phyloP scores from a whole-genome alignment of 208 protist genomes.

The Crithidia expoeki region DNA sequence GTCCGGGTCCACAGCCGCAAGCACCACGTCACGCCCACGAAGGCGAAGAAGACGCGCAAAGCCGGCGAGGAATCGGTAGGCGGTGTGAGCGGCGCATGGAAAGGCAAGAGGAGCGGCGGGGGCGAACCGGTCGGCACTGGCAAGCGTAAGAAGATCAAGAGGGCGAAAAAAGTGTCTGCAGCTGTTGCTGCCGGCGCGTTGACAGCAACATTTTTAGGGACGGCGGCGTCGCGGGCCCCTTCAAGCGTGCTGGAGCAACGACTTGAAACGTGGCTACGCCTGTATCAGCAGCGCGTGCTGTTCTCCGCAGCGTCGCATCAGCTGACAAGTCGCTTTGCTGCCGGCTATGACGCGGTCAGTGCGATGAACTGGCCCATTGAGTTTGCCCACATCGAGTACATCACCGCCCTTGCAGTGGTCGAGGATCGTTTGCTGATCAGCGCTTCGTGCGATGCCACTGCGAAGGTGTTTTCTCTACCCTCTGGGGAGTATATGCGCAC shows the following conservation, averaged over 20 bases:
- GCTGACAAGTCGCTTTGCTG: conserved; percentile 12
- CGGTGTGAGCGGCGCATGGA: not conserved
- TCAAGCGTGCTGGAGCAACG: conserved; percentile 17
- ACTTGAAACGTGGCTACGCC: conserved; percentile 25
- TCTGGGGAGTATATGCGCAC: conserved; percentile 49
- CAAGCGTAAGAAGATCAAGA: conserved; percentile 17
- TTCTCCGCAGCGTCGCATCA: conserved; percentile 16
- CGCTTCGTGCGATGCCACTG: conserved; percentile 59
- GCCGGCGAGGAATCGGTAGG: too few relatives aligned
- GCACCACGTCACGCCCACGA: not conserved
- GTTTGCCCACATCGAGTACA: conserved; percentile 44
- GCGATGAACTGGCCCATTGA: conserved; percentile 64
- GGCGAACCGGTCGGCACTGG: not conserved
- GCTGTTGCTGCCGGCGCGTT: too few relatives aligned
- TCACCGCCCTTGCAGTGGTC: conserved; percentile 57
- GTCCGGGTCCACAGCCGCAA: not conserved
- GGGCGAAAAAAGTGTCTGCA: not conserved
- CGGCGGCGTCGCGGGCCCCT: not conserved
- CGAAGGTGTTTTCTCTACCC: conserved; percentile 70
- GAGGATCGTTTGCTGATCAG: conserved; percentile 67
- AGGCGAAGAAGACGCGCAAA: not conserved
- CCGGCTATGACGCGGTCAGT: conserved; percentile 20
- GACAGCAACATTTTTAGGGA: not conserved
- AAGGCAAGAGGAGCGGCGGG: not conserved
- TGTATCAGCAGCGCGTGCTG: conserved; percentile 25